Evolutionary conservation across 371 early-diverging fungal species (phyloP).

Genomic region (Quaeritorhiza haematococci): DNA sequence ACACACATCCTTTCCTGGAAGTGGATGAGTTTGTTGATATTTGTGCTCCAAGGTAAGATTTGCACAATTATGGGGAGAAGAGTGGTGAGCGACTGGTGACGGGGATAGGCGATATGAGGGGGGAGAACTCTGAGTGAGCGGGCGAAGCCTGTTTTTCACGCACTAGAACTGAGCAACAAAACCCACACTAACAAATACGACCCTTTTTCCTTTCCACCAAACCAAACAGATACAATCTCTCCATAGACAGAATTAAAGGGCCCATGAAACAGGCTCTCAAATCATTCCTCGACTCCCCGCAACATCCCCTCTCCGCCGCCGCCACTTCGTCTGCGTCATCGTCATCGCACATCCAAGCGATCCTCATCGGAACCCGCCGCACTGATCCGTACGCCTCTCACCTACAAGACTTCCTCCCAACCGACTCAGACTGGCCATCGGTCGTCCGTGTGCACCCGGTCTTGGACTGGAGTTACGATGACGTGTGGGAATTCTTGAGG

Average conservation of each 20-base stretch:
- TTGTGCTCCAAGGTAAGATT: constrained; percentile 15
- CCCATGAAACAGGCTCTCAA: constrained; percentile 78
- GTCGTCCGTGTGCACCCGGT: constrained; percentile 92
- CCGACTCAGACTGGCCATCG: constrained; percentile 87
- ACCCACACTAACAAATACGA: too few species aligned
- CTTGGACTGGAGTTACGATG: constrained; percentile 81
- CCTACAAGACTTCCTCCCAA: constrained; percentile 64
- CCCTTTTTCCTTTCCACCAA: not conserved
- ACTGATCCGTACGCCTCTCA: constrained; percentile 85
- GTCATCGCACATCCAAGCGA: constrained; percentile 63
- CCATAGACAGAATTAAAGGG: constrained; percentile 60
- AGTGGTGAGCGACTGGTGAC: too few species aligned
- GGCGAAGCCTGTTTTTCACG: too few species aligned
- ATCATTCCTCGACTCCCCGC: constrained; percentile 59
- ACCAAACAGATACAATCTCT: constrained; percentile 51
- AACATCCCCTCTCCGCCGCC: too few species aligned
- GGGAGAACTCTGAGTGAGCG: too few species aligned
- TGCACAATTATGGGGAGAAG: not conserved
- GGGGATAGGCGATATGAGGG: not conserved
- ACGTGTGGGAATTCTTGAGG: constrained; percentile 79
- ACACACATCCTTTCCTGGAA: constrained; percentile 66
- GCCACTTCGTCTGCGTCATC: too few species aligned
- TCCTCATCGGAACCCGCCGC: constrained; percentile 86
- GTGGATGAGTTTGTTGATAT: constrained; percentile 83
- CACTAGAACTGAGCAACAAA: too few species aligned